These are phyloP conservation scores for Erysiphe pisi DNA, from an alignment of 2,329 filamentous ascomycete species.

Conservation along the genomic window DNA sequence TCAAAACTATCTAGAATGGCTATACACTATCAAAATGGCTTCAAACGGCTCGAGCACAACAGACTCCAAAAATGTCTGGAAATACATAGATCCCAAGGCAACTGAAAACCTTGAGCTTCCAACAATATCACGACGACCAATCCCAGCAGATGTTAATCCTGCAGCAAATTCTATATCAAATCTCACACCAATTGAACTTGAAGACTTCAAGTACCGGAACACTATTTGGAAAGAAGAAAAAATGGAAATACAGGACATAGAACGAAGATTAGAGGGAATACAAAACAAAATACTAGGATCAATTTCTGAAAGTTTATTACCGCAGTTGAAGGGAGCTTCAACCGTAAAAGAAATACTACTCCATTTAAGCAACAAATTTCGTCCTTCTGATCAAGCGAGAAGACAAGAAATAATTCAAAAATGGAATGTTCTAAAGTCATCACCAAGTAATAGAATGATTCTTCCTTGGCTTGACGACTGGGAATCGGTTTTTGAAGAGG, in stretches of 20 bases:
- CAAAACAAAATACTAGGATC: not conserved
- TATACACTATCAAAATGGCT: not conserved
- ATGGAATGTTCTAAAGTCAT: not conserved
- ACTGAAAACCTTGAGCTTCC: not conserved
- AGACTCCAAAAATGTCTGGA: not conserved
- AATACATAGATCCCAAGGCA: not conserved
- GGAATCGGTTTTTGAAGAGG: slow-evolving; percentile 11
- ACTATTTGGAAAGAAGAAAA: slow-evolving; percentile 1
- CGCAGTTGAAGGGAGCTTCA: not conserved
- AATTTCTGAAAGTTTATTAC: slow-evolving; percentile 20
- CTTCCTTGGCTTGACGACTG: not conserved
- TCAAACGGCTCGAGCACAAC: not conserved
- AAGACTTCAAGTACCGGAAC: not conserved
- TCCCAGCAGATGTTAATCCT: not conserved
- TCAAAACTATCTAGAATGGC: not conserved
- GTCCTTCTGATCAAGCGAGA: not conserved
- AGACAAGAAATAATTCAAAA: not conserved
- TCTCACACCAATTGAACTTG: not conserved
- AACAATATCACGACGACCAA: not conserved
- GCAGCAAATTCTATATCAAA: not conserved
- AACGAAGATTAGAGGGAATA: not conserved
- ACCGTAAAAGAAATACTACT: not conserved
- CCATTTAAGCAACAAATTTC: not conserved
- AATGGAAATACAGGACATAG: not conserved
- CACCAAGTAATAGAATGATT: slow-evolving; percentile 15